Percentiles rank a stretch among this genome's conserved stretches.
phyloP scores from a whole-genome alignment of 1,284 basidiomycete species.

The Irpex sp. region DNA sequence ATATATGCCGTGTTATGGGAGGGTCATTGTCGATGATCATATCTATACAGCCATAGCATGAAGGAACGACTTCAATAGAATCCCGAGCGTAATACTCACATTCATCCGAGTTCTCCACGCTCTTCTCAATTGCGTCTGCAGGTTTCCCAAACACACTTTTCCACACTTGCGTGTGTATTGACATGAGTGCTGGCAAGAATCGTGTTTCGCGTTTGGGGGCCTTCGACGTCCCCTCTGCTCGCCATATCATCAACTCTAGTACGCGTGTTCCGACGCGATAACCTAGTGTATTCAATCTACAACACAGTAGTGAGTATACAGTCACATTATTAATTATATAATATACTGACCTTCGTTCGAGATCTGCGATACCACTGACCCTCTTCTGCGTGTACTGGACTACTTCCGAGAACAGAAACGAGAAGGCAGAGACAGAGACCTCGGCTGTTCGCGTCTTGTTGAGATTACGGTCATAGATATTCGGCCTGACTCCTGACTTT shows the following conservation, averaged over 20 bases:
- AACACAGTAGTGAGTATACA: slow-evolving; percentile 34
- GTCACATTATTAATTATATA: not conserved
- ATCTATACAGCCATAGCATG: slow-evolving; percentile 43
- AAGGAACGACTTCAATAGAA: slow-evolving; percentile 3
- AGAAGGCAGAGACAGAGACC: slow-evolving; percentile 77
- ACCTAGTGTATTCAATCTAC: slow-evolving; percentile 84
- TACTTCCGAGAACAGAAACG: slow-evolving; percentile 88
- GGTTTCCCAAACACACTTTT: slow-evolving; percentile 88
- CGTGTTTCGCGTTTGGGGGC: slow-evolving; percentile 85
- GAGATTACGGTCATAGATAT: slow-evolving; percentile 80
- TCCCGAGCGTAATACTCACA: slow-evolving; percentile 46
- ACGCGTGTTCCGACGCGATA: slow-evolving; percentile 85
- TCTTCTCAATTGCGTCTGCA: slow-evolving; percentile 93
- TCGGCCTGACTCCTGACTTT: slow-evolving; percentile 47
- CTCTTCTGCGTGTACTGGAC: slow-evolving; percentile 94
- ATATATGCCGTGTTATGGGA: slow-evolving; percentile 85
- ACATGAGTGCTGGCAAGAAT: slow-evolving; percentile 84
- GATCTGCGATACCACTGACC: slow-evolving; percentile 90
- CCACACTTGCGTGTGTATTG: slow-evolving; percentile 92
- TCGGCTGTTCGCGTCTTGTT: slow-evolving; percentile 80
- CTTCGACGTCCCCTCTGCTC: slow-evolving; percentile 65
- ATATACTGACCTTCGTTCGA: slow-evolving; percentile 58
- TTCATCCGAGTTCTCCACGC: slow-evolving; percentile 93
- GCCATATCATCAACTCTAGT: slow-evolving; percentile 73
- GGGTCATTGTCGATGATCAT: slow-evolving; percentile 99